Base-by-base conservation (phyloP, 805 yeast genomes). In the Saturnispora saitoi region DNA sequence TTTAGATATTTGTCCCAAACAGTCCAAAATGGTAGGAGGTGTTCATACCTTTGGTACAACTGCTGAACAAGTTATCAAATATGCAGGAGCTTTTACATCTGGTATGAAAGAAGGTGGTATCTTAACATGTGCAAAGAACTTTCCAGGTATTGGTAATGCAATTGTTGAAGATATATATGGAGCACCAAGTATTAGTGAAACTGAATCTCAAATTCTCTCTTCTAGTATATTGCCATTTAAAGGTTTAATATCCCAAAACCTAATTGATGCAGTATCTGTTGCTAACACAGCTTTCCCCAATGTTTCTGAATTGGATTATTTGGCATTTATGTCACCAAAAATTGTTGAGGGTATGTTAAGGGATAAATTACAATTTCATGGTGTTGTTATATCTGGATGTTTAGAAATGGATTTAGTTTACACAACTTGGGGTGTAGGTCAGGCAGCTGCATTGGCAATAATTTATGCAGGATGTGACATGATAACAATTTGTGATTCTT, bases 241-340 rank as follows among this genome's bases (percentile, higher is more conserved):
- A 12, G 66, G 69, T 48, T 62, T 77, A 43, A 70, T 76, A 37
- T 67, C 72, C 39, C 70, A 66, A 30, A 69, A 65, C 28, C 51
- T 71, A 7, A 60, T 80, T 42, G 84, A 79, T 59, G 77, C 82
- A 1, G 64, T 80, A 15, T 67, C 73, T 60, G 81, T 79, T 3
- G 81, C 83, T 14, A 83, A 84, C 14, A 78, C 83, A 53, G 83
- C 82, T 2, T 77, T 80, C 12, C 85, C 86, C 0, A 71, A 75
- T 36, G 71, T 80, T 14, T 70, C 79, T 24, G 78, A 78, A 10
- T 77, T 76, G 53, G 85, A 80, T 55, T 71, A 76, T 32, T 83
- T 79, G 58, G 83, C 84, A 4, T 79, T 84, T 53, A 64, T 80
- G 49, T 73, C 79, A 30, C 82, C 82, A 5, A 60, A 72, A 1